phyloP scores from a whole-genome alignment of 768 basidiomycete species.

The Cystofilobasidium bisporidii region DNA sequence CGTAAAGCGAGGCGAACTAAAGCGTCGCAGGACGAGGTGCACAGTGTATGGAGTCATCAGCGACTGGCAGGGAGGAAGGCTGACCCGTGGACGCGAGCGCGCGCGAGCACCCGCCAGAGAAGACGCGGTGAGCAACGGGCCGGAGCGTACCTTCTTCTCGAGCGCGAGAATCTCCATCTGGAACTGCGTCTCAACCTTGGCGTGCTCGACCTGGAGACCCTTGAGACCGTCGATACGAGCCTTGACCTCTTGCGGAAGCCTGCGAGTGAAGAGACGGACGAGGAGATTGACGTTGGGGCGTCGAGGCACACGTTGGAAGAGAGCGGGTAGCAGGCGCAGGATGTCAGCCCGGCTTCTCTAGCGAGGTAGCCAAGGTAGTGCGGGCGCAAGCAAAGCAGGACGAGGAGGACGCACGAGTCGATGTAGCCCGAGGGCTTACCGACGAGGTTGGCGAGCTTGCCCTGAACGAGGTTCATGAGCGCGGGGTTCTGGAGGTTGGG shows the following conservation, averaged over 20 bases:
- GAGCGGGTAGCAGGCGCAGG: too few relatives aligned
- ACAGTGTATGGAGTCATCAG: too few relatives aligned
- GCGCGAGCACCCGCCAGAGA: too few relatives aligned
- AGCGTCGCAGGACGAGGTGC: neutral
- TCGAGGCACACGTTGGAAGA: neutral
- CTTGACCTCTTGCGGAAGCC: conserved; percentile 67
- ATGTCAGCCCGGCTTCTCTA: too few relatives aligned
- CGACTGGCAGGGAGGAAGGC: neutral
- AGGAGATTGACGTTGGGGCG: neutral
- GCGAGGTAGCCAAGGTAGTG: too few relatives aligned
- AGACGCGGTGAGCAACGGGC: neutral
- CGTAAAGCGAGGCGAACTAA: conserved; percentile 44
- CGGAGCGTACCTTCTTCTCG: conserved; percentile 72
- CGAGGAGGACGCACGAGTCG: conserved; percentile 48
- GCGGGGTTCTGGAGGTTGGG: conserved; percentile 49
- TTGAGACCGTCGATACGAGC: conserved; percentile 82
- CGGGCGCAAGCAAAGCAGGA: too few relatives aligned
- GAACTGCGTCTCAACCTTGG: conserved; percentile 82
- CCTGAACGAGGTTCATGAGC: conserved; percentile 71
- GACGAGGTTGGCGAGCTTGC: conserved; percentile 70
- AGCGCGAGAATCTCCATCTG: conserved; percentile 90
- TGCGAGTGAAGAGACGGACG: neutral
- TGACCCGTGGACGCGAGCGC: too few relatives aligned
- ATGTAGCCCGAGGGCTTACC: conserved; percentile 93
- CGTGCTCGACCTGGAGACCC: conserved; percentile 84